Evolutionary conservation across 2,329 filamentous ascomycete genomes (phyloP), one percentile per base, ranked within the genome.

Genomic region (Colletotrichum plurivorum): DNA sequence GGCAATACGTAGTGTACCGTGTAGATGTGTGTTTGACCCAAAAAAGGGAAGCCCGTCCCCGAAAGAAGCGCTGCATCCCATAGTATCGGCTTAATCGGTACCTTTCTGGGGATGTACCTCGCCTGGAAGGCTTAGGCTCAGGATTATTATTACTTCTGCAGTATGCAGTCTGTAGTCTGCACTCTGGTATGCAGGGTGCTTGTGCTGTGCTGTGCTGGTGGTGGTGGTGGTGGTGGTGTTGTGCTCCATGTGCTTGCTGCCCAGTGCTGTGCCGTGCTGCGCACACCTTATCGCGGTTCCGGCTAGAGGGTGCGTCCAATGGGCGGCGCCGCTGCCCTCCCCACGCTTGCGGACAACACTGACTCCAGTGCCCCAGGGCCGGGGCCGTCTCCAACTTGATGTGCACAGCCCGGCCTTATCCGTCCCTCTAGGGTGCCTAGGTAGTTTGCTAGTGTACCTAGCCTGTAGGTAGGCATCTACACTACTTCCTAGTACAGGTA

Each of bases 331-430:
- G 13, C 18, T 43, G 13, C 13, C 41, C 48, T 67, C 67, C 63
- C 43, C 62, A 69, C 62, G 62, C 62, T 67, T 45, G 63, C 63
- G 60, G 27, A 49, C 49, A 36, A 9, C 31, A 36, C 31, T 36
- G 31, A 36, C 31, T 36, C 31, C 31, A 36, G 31, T 36, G 31
- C 31, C 31, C 31, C 31, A 36, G 31, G 31, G 63, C 48, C 48
- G 53, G 51, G 48, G 56, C 36, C 58, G 51, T 43, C 51, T 20
- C 43, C 43, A 18, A 63, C 27, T 51, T 55, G 59, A 62, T 66
- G 66, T 69, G 54, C 66, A 69, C 66, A 60, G 66, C 62, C 66
- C 62, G 66, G 62, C 62, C 41, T 66, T 67, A 51, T 69, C 66
- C 62, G 62, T 60, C 48, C 62, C 51, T 49, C 59, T 57, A 53